A percentile compares a stretch with the other conserved stretches of the same genome.
phyloP scores from a whole-genome alignment of 2,329 filamentous ascomycete species.

The Phyllosticta citribraziliensis region DNA sequence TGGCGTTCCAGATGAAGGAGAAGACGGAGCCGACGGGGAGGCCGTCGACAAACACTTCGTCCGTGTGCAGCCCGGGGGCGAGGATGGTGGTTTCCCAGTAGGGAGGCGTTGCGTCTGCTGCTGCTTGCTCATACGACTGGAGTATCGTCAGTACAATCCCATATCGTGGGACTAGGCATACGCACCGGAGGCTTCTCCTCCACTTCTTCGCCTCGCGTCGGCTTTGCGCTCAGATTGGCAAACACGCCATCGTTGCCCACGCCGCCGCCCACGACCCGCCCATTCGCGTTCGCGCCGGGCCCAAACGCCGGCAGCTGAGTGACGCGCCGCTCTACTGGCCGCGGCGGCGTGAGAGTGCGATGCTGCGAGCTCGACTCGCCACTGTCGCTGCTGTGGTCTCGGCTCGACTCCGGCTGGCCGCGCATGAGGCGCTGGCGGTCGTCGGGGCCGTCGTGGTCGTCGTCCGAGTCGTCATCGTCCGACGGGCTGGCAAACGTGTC shows the following conservation, averaged over 20 bases:
- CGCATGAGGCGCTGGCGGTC: slow-evolving; percentile 82
- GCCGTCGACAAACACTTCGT: slow-evolving; percentile 95
- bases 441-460: slow-evolving; percentile 61
- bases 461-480: slow-evolving; percentile 62
- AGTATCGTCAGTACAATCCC: slow-evolving; percentile 23
- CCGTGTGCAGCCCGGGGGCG: slow-evolving; percentile 78
- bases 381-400: slow-evolving; percentile 8
- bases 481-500: slow-evolving; percentile 69
- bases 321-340: slow-evolving; percentile 36
- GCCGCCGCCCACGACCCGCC: slow-evolving; percentile 56
- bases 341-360: slow-evolving; percentile 19
- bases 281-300: slow-evolving; percentile 17
- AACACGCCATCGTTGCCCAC: slow-evolving; percentile 89
- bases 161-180: slow-evolving; percentile 17
- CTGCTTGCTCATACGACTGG: slow-evolving; percentile 95
- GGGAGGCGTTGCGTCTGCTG: slow-evolving; percentile 86
- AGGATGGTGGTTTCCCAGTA: slow-evolving; percentile 99
- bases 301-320: slow-evolving; percentile 46
- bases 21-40: slow-evolving; percentile 85
- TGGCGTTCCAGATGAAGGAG: slow-evolving; percentile 82
- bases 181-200: slow-evolving; percentile 91
- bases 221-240: slow-evolving; percentile 87
- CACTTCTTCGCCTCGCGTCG: slow-evolving; percentile 67
- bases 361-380: slow-evolving; percentile 8
- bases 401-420: slow-evolving; percentile 37